Evolutionary conservation across 1,284 basidiomycete genomes (phyloP), one percentile per base, ranked within the genome.

Genomic region (Fomitopsis betulina): DNA sequence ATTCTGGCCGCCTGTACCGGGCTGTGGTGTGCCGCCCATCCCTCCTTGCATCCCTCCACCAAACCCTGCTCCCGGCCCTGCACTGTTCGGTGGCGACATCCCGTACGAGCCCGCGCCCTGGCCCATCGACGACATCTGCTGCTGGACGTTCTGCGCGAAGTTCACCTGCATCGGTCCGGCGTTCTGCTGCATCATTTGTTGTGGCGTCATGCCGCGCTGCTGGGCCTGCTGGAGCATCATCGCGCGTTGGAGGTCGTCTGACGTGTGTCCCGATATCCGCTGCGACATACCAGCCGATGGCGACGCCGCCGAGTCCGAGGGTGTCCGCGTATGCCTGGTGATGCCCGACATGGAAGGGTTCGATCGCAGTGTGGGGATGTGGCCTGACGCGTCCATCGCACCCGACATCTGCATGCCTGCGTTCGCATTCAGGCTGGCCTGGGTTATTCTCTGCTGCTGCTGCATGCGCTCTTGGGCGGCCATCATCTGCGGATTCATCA

Each of bases 291-390:
- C 79, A 0, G 49, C 49, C 10, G 49, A 32, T 51, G 87, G 85
- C 23, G 84, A 81, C 53, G 81, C 76, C 6, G 76, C 76, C 33
- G 78, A 75, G 57, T 89, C 86, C 19, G 86, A 83, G 23, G 88
- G 88, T 43, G 88, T 89, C 57, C 86, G 78, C 54, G 81, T 79
- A 63, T 82, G 87, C 63, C 88, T 77, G 35, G 87, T 84, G 58
- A 90, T 89, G 5, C 87, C 87, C 0, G 86, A 85, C 59, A 89
- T 84, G 32, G 80, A 70, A 47, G 79, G 75, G 64, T 84, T 83
- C 19, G 84, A 83, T 30, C 81, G 78, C 53, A 82, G 63, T 2
- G 68, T 65, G 30, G 70, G 66, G 56, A 69, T 66, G 55, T 64
- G 61, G 25, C 53, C 49, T 9, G 49, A 56, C 23, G 62, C 63